Percentiles rank a stretch among this genome's conserved stretches.
Evolutionary conservation across 805 yeast genomes (phyloP).

Genomic region (Candida cerambycidarum): DNA sequence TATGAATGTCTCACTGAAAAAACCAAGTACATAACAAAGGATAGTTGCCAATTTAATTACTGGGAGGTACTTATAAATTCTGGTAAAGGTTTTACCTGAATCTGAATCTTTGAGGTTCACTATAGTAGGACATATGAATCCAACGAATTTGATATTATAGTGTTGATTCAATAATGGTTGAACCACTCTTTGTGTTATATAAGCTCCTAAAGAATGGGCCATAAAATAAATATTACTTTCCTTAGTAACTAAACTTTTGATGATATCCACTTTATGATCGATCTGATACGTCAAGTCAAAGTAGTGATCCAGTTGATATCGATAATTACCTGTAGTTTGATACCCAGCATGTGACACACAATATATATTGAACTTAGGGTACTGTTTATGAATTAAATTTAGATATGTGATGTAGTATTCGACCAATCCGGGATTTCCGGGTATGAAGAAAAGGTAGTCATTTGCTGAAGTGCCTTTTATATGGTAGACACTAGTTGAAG

Average conservation of each 20-base stretch:
- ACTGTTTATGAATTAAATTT: constrained; percentile 35
- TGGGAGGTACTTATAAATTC: constrained; percentile 28
- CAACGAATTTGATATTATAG: constrained; percentile 42
- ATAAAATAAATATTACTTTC: constrained; percentile 39
- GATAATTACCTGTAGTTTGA: constrained; percentile 30
- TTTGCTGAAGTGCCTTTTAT: constrained; percentile 21
- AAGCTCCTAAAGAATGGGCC: constrained; percentile 76
- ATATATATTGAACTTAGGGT: constrained; percentile 51
- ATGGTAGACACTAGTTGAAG: constrained; percentile 30
- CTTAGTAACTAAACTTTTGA: constrained; percentile 32
- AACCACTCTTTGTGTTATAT: constrained; percentile 56
- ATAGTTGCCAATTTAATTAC: constrained; percentile 19
- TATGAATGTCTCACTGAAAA: constrained; percentile 21
- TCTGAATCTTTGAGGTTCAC: constrained; percentile 53
- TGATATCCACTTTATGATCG: constrained; percentile 54
- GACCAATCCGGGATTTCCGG: constrained; percentile 77
- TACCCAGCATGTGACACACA: constrained; percentile 69
- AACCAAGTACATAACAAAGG: constrained; percentile 27
- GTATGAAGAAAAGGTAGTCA: constrained; percentile 46
- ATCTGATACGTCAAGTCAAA: constrained; percentile 55
- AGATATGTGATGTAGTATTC: constrained; percentile 63
- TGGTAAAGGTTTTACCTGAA: constrained; percentile 31
- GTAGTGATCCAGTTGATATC: constrained; percentile 14
- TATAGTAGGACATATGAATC: constrained; percentile 71
- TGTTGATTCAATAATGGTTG: constrained; percentile 22